A percentile compares a stretch with the other conserved stretches of the same genome.
These are phyloP conservation scores for Termitomyces sp. DNA, from an alignment of 768 basidiomycete genomes.

Conservation along the genomic window DNA sequence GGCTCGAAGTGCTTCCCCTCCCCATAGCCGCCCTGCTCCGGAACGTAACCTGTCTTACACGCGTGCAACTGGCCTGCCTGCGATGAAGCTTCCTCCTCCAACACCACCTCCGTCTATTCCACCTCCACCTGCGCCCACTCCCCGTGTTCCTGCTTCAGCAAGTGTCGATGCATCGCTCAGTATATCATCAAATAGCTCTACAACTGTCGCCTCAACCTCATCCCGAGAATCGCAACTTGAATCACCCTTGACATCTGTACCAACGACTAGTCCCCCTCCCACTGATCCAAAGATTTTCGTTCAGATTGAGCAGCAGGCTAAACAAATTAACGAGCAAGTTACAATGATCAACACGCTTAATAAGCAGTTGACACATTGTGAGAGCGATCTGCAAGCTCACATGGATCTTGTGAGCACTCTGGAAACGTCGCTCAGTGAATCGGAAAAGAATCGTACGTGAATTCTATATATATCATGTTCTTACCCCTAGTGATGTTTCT, in stretches of 20 bases:
- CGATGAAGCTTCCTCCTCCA: conserved; percentile 80
- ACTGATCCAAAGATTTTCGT: conserved; percentile 54
- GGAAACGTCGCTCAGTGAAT: conserved; percentile 84
- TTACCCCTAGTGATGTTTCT: conserved; percentile 6
- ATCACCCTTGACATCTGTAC: conserved; percentile 60
- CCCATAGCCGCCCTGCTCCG: conserved; percentile 46
- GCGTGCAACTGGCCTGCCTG: conserved; percentile 58
- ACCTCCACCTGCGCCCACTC: conserved; percentile 80
- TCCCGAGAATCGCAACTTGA: conserved; percentile 73
- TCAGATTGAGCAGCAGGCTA: conserved; percentile 71
- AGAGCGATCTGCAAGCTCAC: conserved; percentile 86
- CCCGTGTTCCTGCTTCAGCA: conserved; percentile 37
- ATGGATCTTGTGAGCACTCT: conserved; percentile 86
- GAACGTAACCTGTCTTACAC: conserved; percentile 55
- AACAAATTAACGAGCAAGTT: conserved; percentile 80
- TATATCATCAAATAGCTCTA: conserved; percentile 55
- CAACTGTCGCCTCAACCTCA: conserved; percentile 47
- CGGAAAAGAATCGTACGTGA: conserved; percentile 86
- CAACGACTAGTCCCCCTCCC: conserved; percentile 34
- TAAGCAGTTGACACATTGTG: conserved; percentile 91
- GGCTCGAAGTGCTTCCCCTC: conserved; percentile 56
- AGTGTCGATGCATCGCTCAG: conserved; percentile 53
- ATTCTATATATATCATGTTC: conserved; percentile 5
- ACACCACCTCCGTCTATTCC: conserved; percentile 87
- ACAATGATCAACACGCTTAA: conserved; percentile 92